Evolutionary conservation across 306 rosid species (phyloP), one percentile per base, ranked within the genome.

Genomic region (Casuarina cunninghamiana): DNA sequence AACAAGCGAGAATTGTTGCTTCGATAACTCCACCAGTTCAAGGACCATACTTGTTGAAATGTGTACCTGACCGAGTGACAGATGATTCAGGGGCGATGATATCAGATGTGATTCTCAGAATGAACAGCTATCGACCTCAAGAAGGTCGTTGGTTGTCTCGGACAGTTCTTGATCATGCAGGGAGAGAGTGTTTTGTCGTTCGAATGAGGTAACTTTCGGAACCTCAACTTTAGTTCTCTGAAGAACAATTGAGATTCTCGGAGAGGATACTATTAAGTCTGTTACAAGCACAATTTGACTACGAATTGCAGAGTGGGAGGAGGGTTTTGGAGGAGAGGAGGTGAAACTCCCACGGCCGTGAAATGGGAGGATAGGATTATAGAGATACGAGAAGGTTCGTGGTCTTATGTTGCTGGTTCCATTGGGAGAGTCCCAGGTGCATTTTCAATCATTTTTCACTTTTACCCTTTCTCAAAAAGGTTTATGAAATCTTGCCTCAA

Each of bases 111-210:
- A 88, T 92, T 90, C 89, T 94, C 41, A 89, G 81, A 73, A 84
- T 94, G 95, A 94, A 89, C 80, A 86, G 83, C 57, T 90, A 90
- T 83, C 97, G 42, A 71, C 97, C 98, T n/a, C 97, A 94, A 85
- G 97, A 94, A 89, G 98, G 98, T 21, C 91, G 97, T 80, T 92
- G 98, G 98, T 76, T 94, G 81, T 90, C 97, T 72, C 95, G 93
- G 69, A 90, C 97, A 1, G 98, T 91, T 73, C 97, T 94, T 77
- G 98, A 94, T 83, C 97, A 94, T 83, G 90, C 92, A 38, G 95
- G 98, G 78, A 89, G 97, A 77, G 98, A 90, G 87, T 94, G 97
- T 65, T 94, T 94, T 82, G 95, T 92, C 77, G 75, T 92, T 79
- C 85, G 95, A 82, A 86, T 91, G 21, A 88, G 98, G 98, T 94